A percentile compares a stretch with the other conserved stretches of the same genome.
Conservation (phyloP, 192 early-diverging fungal species). For the Linnemannia exigua region DNA sequence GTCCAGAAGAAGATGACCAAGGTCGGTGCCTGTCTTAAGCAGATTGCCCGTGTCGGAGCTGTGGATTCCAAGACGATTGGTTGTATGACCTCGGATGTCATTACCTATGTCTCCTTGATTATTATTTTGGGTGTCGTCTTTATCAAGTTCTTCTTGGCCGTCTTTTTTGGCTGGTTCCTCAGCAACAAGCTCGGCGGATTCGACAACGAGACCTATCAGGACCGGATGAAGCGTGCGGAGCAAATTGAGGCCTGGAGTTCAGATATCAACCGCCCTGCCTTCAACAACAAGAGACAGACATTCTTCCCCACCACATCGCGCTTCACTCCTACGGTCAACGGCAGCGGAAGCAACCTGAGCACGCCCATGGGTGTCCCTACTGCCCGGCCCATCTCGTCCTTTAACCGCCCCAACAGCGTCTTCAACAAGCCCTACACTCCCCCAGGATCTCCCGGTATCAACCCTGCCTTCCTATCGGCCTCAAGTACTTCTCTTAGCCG, state of each 20-base stretch:
- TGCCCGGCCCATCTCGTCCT: slow-evolving; percentile 38
- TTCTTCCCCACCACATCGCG: slow-evolving; percentile 46
- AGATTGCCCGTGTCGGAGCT: slow-evolving; percentile 79
- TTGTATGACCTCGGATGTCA: slow-evolving; percentile 84
- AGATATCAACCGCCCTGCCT: slow-evolving; percentile 70
- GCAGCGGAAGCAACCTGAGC: slow-evolving; percentile 5
- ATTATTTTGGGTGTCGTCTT: slow-evolving; percentile 75
- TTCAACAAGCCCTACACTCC: slow-evolving; percentile 51
- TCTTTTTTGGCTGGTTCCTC: slow-evolving; percentile 88
- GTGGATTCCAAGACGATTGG: slow-evolving; percentile 84
- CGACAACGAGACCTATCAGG: slow-evolving; percentile 72
- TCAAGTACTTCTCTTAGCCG: slow-evolving; percentile 37
- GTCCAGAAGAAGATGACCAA: slow-evolving; percentile 53
- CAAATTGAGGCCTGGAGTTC: slow-evolving; percentile 86
- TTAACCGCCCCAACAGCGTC: slow-evolving; percentile 35
- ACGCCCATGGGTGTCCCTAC: slow-evolving; percentile 18
- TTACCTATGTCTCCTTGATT: slow-evolving; percentile 81
- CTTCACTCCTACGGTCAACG: slow-evolving; percentile 31
- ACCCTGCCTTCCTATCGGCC: slow-evolving; percentile 46
- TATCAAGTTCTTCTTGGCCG: slow-evolving; percentile 81
- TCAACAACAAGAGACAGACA: slow-evolving; percentile 35
- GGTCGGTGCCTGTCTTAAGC: slow-evolving; percentile 78
- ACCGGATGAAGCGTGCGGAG: slow-evolving; percentile 74
- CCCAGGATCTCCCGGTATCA: slow-evolving; percentile 41
- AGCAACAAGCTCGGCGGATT: slow-evolving; percentile 83